Conservation (phyloP, 352 stramenopile species). For the Globisporangium viniferum region DNA sequence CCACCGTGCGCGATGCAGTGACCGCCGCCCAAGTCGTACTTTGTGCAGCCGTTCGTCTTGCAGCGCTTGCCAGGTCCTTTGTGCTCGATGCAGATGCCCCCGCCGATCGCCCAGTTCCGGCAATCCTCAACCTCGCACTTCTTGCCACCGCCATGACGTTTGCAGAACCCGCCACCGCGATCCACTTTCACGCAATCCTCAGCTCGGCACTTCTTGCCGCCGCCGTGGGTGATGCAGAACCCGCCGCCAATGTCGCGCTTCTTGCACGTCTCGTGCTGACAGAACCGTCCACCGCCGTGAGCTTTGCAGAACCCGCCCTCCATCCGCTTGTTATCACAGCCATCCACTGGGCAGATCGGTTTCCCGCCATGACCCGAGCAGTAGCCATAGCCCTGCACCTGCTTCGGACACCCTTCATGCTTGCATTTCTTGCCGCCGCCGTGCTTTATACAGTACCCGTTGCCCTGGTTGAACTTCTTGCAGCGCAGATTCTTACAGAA, state of each 20-base stretch:
- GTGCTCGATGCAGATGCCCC: constrained; percentile 72
- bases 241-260: constrained; percentile 84
- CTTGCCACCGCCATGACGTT: constrained; percentile 83
- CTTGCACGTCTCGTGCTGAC: constrained; percentile 67
- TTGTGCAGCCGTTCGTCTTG: constrained; percentile 74
- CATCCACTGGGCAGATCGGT: constrained; percentile 65
- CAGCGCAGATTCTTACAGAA: constrained; percentile 78
- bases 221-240: constrained; percentile 83
- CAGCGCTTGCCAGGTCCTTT: constrained; percentile 78
- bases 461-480: constrained; percentile 85
- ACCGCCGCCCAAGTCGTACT: constrained; percentile 77
- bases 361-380: constrained; percentile 83
- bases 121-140: constrained; percentile 76
- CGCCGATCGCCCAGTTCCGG: constrained; percentile 78
- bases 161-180: constrained; percentile 77
- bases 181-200: constrained; percentile 77
- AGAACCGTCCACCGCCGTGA: constrained; percentile 79
- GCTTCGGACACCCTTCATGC: constrained; percentile 70
- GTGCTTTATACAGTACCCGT: constrained; percentile 84
- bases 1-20: constrained; percentile 86
- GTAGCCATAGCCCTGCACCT: constrained; percentile 81
- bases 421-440: constrained; percentile 86
- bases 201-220: constrained; percentile 78
- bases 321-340: constrained; percentile 84
- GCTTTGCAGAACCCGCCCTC: constrained; percentile 85